phyloP scores from a whole-genome alignment of 257 asterid genomes.

The Marsdenia floribunda region DNA sequence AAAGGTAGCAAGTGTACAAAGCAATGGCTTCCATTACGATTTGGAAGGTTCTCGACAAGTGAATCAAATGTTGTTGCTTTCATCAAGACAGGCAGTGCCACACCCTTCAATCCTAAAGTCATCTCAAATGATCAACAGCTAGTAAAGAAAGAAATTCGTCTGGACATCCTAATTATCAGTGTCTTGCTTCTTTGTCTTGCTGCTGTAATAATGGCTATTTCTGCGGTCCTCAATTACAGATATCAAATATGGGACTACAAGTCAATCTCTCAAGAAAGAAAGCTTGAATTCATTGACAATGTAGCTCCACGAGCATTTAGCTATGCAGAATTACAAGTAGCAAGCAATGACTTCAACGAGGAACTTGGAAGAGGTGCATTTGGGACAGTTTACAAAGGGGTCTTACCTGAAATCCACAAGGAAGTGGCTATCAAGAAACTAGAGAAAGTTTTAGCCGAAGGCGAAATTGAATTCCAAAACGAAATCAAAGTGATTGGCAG shows the following conservation, averaged over 20 bases:
- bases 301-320: slow-evolving; percentile 31
- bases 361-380: slow-evolving; percentile 48
- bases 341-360: slow-evolving; percentile 38
- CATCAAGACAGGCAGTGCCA: slow-evolving; percentile 20
- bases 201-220: slow-evolving; percentile 20
- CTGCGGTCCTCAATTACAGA: slow-evolving; percentile 15
- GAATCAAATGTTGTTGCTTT: slow-evolving; percentile 27
- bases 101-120: background rate
- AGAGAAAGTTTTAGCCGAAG: slow-evolving; percentile 28
- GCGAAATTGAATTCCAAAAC: slow-evolving; percentile 46
- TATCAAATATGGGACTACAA: slow-evolving; percentile 7
- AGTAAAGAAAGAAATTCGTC: slow-evolving; percentile 10
- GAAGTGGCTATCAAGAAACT: slow-evolving; percentile 43
- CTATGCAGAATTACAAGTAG: slow-evolving; percentile 24
- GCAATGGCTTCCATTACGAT: slow-evolving; percentile 48
- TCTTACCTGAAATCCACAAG: slow-evolving; percentile 13
- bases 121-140: background rate
- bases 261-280: slow-evolving; percentile 10
- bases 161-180: slow-evolving; percentile 22
- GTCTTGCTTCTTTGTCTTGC: slow-evolving; percentile 21
- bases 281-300: slow-evolving; percentile 20
- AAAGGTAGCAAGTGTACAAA: slow-evolving; percentile 23
- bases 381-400: slow-evolving; percentile 44
- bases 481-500: slow-evolving; percentile 45
- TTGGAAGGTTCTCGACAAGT: slow-evolving; percentile 23